Evolutionary conservation across 441 rosid species (phyloP).

Genomic region (Adansonia grandidieri): DNA sequence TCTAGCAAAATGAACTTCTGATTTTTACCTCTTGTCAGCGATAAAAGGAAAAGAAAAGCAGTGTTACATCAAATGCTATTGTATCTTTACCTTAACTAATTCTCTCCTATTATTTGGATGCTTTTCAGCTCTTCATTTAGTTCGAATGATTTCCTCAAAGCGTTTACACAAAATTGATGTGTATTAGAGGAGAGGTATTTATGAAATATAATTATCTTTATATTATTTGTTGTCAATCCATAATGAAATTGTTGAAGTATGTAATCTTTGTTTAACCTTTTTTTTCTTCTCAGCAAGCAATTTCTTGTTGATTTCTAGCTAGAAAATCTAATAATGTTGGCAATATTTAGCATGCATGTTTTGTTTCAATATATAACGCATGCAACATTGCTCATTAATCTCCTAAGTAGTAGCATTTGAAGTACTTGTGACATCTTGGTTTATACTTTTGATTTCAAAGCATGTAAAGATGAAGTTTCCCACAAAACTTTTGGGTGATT

Average conservation of each 20-base stretch:
- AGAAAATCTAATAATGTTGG: background rate
- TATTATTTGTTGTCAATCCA: background rate
- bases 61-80: background rate
- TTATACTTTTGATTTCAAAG: background rate
- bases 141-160: background rate
- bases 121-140: constrained; percentile 5
- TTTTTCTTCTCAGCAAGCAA: background rate
- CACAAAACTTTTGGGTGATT: background rate
- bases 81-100: constrained; percentile 3
- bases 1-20: background rate
- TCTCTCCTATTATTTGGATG: background rate
- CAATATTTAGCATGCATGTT: background rate
- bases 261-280: background rate
- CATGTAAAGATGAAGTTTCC: background rate
- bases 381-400: background rate
- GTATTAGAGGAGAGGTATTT: background rate
- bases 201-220: background rate
- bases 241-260: background rate
- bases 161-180: background rate
- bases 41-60: background rate
- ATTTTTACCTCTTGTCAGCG: background rate
- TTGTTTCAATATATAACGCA: background rate
- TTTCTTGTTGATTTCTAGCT: background rate
- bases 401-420: background rate
- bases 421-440: background rate